Evolutionary conservation across 495 filamentous ascomycete species (phyloP), one percentile per base, ranked within the genome.

Genomic region (Massariosphaeria phaeospora): DNA sequence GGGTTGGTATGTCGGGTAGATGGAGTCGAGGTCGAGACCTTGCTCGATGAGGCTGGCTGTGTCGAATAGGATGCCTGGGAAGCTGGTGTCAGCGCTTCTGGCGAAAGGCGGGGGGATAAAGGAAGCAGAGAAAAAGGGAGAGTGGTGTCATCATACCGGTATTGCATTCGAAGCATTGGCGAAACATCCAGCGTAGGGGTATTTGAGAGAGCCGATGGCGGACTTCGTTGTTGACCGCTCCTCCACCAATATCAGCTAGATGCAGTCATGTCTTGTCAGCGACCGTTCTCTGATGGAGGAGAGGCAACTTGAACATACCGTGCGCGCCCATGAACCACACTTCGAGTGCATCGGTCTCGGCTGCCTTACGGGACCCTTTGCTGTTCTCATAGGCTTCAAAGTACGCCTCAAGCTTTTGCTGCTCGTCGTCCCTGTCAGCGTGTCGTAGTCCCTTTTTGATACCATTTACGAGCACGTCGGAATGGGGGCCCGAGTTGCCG

Each of bases 171-270:
- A 73, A 73, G 52, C 65, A 67, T 36, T 73, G 69, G 0, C 69
- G 65, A 11, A 71, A 50, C 69, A 73, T 73, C 70, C 69, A 73
- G 12, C 70, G 69, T 0, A 73, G 65, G 1, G 70, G 67, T 13
- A 72, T 70, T 0, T 62, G 67, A 9, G 74, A 74, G 24, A 79
- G 75, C 52, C 78, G 72, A 31, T 74, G 75, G 49, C 72, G 70
- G 43, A 67, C 69, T 15, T 65, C 58, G 57, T 66, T 66, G 2
- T 41, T 13, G 8, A 66, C 63, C 0, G 63, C 63, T 54, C 66
- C 66, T 13, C 71, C 70, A 9, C 71, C 69, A 36, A 72, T 59
- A 49, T 73, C 70, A 12, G 60, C n/a, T n/a, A n/a, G n/a, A n/a
- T n/a, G n/a, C n/a, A n/a, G n/a, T n/a, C 56, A 48, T 70, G 12